Evolutionary conservation across 2,329 filamentous ascomycete genomes (phyloP).

Genomic region (Rutstroemia sp.): DNA sequence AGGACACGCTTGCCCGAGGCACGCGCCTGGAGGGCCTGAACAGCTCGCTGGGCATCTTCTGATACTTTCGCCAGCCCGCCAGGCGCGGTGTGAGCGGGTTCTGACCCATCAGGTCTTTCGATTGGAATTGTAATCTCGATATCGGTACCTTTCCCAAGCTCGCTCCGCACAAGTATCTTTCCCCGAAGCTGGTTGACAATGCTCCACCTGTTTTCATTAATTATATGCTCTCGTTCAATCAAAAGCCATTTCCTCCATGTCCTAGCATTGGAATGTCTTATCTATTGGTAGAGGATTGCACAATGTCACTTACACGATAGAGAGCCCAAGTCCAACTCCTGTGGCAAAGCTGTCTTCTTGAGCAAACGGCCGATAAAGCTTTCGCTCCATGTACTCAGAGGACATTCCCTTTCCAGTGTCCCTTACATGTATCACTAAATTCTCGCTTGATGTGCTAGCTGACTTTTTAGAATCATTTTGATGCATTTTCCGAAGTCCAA

Average conservation of each 20-base stretch:
- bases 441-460: constrained; percentile 44
- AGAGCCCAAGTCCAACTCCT: constrained; percentile 32
- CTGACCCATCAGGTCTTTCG: background rate
- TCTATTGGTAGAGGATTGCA: background rate
- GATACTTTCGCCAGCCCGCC: background rate
- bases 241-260: background rate
- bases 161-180: constrained; percentile 46
- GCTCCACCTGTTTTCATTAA: constrained; percentile 1
- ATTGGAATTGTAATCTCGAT: constrained; percentile 35
- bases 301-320: constrained; percentile 33
- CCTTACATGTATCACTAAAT: constrained; percentile 31
- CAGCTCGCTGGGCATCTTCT: background rate
- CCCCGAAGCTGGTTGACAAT: constrained; percentile 41
- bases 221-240: no score
- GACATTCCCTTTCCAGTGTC: constrained; percentile 59
- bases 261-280: background rate
- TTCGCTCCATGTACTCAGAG: constrained; percentile 48
- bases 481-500: background rate
- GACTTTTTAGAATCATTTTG: constrained; percentile 38
- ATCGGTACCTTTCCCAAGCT: constrained; percentile 44
- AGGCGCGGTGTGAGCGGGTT: background rate
- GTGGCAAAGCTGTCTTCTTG: constrained; percentile 53
- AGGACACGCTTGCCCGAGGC: no score
- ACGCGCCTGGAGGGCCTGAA: no score
- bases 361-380: constrained; percentile 52